phyloP scores from a whole-genome alignment of 73 alveolate species.

The Paramecium octaurelia region DNA sequence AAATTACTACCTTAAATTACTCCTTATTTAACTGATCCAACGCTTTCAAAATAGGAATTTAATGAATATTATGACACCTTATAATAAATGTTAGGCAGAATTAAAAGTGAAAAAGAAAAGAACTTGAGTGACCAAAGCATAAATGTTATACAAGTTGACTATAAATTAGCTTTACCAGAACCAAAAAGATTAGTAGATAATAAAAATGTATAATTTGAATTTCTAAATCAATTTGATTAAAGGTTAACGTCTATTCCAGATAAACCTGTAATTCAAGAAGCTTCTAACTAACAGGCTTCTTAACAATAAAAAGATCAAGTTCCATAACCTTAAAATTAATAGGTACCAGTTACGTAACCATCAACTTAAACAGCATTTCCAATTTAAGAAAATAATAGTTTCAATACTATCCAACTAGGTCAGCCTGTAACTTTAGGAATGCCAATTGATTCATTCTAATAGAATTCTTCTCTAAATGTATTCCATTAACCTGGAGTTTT shows the following conservation, averaged over 20 bases:
- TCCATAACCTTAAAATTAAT: background rate
- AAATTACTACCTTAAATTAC: slow-evolving; percentile 33
- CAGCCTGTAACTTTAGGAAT: background rate
- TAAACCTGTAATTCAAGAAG: background rate
- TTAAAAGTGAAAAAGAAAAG: slow-evolving; percentile 26
- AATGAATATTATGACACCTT: slow-evolving; percentile 28
- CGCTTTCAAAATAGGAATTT: slow-evolving; percentile 35
- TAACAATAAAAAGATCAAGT: background rate
- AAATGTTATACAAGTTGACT: background rate
- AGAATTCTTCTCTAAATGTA: background rate
- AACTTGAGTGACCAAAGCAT: background rate
- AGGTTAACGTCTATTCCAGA: background rate
- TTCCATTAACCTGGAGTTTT: background rate
- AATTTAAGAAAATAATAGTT: background rate
- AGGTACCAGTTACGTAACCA: background rate
- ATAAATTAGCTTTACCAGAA: background rate
- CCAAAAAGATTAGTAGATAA: slow-evolving; percentile 1
- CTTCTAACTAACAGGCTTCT: background rate
- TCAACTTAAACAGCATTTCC: background rate
- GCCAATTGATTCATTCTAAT: background rate
- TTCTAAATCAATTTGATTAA: slow-evolving; percentile 16
- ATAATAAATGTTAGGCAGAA: background rate
- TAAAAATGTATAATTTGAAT: background rate
- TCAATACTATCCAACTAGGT: background rate
- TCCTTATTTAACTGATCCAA: slow-evolving; percentile 33